Evolutionary conservation across 495 filamentous ascomycete species (phyloP), one percentile per base, ranked within the genome.

Genomic region (Cercophora samala): DNA sequence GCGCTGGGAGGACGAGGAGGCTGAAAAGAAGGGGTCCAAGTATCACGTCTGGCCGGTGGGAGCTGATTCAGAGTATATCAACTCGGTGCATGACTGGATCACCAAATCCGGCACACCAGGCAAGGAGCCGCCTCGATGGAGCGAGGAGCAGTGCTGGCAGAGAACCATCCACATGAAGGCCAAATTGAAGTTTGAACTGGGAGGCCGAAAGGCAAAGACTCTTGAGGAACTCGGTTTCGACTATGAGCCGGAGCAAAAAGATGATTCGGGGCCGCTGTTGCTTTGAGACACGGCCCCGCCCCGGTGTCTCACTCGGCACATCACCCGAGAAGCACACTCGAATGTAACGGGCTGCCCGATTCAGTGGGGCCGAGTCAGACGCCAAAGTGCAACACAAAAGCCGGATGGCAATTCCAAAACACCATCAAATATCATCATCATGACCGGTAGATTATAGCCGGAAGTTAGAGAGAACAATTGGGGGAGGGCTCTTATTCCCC

Each of bases 11-110:
- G 69, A 73, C 4, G 76, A 76, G 18, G 71, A 76, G 53, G 62
- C 67, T 2, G 63, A 66, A 23, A 71, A 64, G 22, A 66, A 70
- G 52, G 82, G 78, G 0, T 74, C 74, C 77, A 59, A 78, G 67
- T 71, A 87, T 5, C 81, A 97, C 24, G 81, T 82, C 2, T 95
- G 87, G 72, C 90, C 91, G 0, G 82, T 84, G 62, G 77, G 77
- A 8, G 78, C 68, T 60, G 94, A 97, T 75, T 89, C 85, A 0
- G 82, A 89, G 11, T 96, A 96, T 66, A 85, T 97, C 72, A 93
- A 96, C 70, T 76, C 81, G 62, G 63, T 93, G 9, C 81, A 89
- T 65, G 82, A 85, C 18, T 90, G 89, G 87, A 82, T 88, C 0
- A 46, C 70, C 6, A 68, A 70, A 55, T 87, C 89, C 4, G 66